Base-by-base conservation (phyloP, 169 alveolate genomes). In the Eimeria mitis region DNA sequence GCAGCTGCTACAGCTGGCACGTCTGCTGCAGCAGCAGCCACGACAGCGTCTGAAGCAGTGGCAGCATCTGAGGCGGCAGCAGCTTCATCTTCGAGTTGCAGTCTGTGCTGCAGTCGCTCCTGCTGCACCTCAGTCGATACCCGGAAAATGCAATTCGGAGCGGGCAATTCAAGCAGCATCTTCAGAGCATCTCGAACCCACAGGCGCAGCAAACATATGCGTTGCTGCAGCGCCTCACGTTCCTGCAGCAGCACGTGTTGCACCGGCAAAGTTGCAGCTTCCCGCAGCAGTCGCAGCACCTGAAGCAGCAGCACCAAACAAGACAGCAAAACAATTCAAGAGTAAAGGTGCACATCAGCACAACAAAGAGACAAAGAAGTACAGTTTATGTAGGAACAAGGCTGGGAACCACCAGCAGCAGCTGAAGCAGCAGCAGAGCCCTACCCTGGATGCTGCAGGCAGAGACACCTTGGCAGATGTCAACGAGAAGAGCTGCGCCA, bases 211-310 rank as follows among this genome's bases (percentile, higher is more conserved):
- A 92, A 83, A 65, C 94, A 79, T 84, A 92, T n/a, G 54, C 96
- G 91, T 56, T 92, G 96, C 92, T 81, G 96, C 85, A 92, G 88
- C 83, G 83, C 94, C 85, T 88, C 94, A 28, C 94, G 75, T 37
- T 88, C 94, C 56, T 70, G 94, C 49, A 88, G 94, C 68, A 88
- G 85, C 65, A 70, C 87, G 71, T 70, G 94, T 87, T 68, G 94
- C 65, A 70, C 83, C 65, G 94, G 87, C 52, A 70, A 2, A 49
- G 94, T 54, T 63, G 84, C 94, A 49, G 87, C 94, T 31, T 68
- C 94, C 71, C 94, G 85, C 94, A 63, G 71, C 94, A 68, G 73
- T 59, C 85, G 94, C 56, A 37, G 85, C 65, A 68, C 94, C 94
- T 88, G 94, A 59, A 68, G 34, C 85, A n/a, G 59, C 13, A 0